These are phyloP conservation scores for Amphibolis antarctica DNA, from an alignment of 106 monocot species.

Conservation along the genomic window DNA sequence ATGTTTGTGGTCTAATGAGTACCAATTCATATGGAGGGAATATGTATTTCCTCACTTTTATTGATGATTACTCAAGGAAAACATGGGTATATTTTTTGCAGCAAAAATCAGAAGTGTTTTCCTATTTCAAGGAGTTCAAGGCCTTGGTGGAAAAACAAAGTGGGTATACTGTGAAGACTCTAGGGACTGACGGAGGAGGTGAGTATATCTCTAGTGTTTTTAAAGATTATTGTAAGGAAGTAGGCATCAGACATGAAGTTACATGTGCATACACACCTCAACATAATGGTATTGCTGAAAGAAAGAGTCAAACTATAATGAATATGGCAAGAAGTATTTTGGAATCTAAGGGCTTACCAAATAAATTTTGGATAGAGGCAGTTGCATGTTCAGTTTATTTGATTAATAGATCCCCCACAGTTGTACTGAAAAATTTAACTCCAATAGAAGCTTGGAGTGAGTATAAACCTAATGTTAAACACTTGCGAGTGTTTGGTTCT, in stretches of 20 bases:
- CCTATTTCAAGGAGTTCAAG: slow-evolving; percentile 2
- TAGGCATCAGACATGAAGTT: neutral
- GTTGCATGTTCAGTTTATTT: neutral
- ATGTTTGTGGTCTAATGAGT: slow-evolving; percentile 3
- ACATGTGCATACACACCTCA: slow-evolving; percentile 5
- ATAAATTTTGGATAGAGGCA: slow-evolving; percentile 4
- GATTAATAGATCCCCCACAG: neutral
- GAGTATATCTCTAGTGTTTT: neutral
- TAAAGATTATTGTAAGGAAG: neutral
- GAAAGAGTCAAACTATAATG: slow-evolving; percentile 6
- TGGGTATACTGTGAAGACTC: neutral
- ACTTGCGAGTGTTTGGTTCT: neutral
- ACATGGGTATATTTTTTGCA: neutral
- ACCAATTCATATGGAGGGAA: neutral
- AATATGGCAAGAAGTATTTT: slow-evolving; percentile 1
- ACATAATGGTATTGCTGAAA: slow-evolving; percentile 5
- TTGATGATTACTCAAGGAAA: slow-evolving; percentile 8
- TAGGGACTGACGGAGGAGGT: slow-evolving; percentile 4
- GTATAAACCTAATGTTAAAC: neutral
- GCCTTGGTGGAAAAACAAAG: slow-evolving; percentile 1
- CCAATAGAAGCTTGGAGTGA: slow-evolving; percentile 2
- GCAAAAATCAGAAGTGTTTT: slow-evolving; percentile 4
- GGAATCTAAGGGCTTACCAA: neutral
- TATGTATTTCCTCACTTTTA: slow-evolving; percentile 10
- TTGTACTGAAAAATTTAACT: neutral